A percentile compares a stretch with the other conserved stretches of the same genome.
phyloP scores from a whole-genome alignment of 768 basidiomycete genomes.

The Neoboletus magnificus region DNA sequence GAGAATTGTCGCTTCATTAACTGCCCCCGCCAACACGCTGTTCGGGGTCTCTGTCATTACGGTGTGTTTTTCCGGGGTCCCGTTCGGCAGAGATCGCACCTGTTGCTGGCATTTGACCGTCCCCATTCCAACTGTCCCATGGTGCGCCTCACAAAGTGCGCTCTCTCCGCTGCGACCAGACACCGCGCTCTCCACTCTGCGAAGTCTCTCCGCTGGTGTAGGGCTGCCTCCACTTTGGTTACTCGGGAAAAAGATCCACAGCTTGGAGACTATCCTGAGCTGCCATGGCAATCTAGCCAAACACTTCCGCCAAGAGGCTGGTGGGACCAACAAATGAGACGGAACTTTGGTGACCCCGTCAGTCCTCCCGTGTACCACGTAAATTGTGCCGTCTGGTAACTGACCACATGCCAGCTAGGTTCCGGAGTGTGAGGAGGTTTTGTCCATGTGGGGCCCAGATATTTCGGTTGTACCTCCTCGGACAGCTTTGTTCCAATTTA shows the following conservation, averaged over 20 bases:
- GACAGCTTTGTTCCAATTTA: slow-evolving; percentile 62
- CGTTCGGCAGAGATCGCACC: not conserved
- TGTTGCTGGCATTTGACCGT: not conserved
- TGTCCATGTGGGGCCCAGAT: slow-evolving; percentile 89
- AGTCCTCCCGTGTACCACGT: slow-evolving; percentile 23
- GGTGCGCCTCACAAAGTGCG: slow-evolving; percentile 16
- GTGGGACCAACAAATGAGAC: slow-evolving; percentile 72
- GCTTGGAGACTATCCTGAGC: slow-evolving; percentile 67
- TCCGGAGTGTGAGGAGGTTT: slow-evolving; percentile 75
- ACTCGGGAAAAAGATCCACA: slow-evolving; percentile 56
- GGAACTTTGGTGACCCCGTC: slow-evolving; percentile 81
- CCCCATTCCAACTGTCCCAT: slow-evolving; percentile 10
- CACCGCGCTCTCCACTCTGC: not conserved
- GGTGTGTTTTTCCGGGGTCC: slow-evolving; percentile 20
- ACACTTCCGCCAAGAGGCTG: slow-evolving; percentile 62
- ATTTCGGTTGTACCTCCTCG: slow-evolving; percentile 57
- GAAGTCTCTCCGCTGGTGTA: not conserved
- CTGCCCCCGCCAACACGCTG: slow-evolving; percentile 3
- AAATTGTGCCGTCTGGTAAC: slow-evolving; percentile 7
- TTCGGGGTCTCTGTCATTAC: slow-evolving; percentile 17
- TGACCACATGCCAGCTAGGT: slow-evolving; percentile 43
- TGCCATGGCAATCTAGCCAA: slow-evolving; percentile 67
- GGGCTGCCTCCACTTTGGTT: slow-evolving; percentile 17
- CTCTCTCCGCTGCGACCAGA: slow-evolving; percentile 5
- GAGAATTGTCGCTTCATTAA: not conserved